Base-by-base conservation (phyloP, 352 stramenopile genomes). In the Albugo candida region DNA sequence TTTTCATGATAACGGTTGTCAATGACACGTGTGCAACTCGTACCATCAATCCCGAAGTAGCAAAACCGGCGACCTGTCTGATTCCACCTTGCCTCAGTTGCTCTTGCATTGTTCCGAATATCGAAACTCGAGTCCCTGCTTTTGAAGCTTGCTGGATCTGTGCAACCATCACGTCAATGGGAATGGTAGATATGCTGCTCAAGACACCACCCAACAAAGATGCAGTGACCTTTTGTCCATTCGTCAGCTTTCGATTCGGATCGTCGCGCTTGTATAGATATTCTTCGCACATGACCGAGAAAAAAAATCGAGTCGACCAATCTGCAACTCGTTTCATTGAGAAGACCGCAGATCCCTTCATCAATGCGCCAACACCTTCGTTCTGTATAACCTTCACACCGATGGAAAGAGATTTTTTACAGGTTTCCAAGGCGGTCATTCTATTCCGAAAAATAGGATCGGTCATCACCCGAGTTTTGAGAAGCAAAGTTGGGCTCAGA, bases 381-480 rank as follows among this genome's bases (percentile, higher is more conserved):
- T 86, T 74, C 16, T 64, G 65, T 47, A 96, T 91, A 50, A 96
- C 82, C 43, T 88, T 82, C 56, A 84, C 76, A 20, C 87, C 87
- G 38, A 96, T 76, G 20, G 60, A 58, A 47, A 89, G 63, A 46
- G 70, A 91, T 54, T 84, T 71, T 38, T 60, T 68, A 45, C 69
- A 84, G 13, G 87, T 95, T 63, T 94, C 67, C 11, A 77, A 51
- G 12, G 71, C 59, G 41, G 65, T 87, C 80, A 95, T 95, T n/a
- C 78, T 70, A 45, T 86, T 65, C 18, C 85, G 81, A 67, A 96
- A 96, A 5, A 94, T 63, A 3, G 80, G 72, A 54, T 96, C 82
- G 1, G 87, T 96, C 87, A 96, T 96, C 38, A 96, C 87, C 39
- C 87, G 80, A 41, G 87, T 96, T 68, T 96, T 96, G 37, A 96